Evolutionary conservation across 352 stramenopile genomes (phyloP).

Genomic region (Blastocystis sp.): DNA sequence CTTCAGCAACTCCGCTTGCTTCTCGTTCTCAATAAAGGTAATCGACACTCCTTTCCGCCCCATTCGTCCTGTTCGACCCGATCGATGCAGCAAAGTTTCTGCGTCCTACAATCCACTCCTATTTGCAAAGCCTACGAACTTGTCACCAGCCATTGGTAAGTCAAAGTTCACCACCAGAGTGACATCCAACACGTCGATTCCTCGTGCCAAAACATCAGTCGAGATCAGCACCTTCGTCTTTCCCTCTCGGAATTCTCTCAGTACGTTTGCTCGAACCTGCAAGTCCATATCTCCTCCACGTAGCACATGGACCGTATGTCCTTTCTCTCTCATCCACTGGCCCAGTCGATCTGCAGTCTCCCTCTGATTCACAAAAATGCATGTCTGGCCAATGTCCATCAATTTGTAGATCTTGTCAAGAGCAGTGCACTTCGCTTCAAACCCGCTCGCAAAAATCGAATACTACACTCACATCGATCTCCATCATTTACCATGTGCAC

Average conservation of each 20-base stretch:
- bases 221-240: slow-evolving; percentile 45
- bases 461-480: neutral
- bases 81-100: slow-evolving; percentile 53
- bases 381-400: slow-evolving; percentile 58
- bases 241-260: slow-evolving; percentile 30
- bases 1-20: slow-evolving; percentile 25
- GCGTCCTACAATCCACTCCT: slow-evolving; percentile 2
- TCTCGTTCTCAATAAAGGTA: slow-evolving; percentile 20
- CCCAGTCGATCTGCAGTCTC: slow-evolving; percentile 26
- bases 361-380: slow-evolving; percentile 44
- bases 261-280: neutral
- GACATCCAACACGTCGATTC: slow-evolving; percentile 51
- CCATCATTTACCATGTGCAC: slow-evolving; percentile 15
- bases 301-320: neutral
- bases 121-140: neutral
- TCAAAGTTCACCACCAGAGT: slow-evolving; percentile 59
- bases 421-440: slow-evolving; percentile 21
- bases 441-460: neutral
- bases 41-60: slow-evolving; percentile 34
- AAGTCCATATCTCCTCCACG: slow-evolving; percentile 52
- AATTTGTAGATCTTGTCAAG: slow-evolving; percentile 13
- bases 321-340: neutral
- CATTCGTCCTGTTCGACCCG: slow-evolving; percentile 55
- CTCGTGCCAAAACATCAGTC: slow-evolving; percentile 39
- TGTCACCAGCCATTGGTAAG: slow-evolving; percentile 23